These are phyloP conservation scores for Tulasnella sp. DNA, from an alignment of 768 basidiomycete genomes.

Conservation along the genomic window DNA sequence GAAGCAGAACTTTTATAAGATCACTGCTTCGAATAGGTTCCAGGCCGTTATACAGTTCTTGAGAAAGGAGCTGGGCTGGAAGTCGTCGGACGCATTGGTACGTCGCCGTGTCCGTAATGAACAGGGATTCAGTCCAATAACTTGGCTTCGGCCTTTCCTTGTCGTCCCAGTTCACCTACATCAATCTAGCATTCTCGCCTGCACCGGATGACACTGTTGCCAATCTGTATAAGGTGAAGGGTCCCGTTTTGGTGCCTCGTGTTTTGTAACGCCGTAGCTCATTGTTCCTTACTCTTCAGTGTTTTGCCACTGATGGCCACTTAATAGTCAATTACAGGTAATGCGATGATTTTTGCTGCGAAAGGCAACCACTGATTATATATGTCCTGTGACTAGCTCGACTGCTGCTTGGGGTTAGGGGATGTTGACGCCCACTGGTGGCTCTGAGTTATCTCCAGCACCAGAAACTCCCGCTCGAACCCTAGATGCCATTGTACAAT, in stretches of 20 bases:
- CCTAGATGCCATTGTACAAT: not conserved
- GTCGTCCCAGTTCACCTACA: conserved; percentile 33
- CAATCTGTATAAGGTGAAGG: conserved; percentile 56
- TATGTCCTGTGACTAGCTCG: conserved; percentile 30
- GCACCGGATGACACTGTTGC: conserved; percentile 74
- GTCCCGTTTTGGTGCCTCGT: not conserved
- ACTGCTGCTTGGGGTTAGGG: conserved; percentile 51
- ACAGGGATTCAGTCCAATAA: not conserved
- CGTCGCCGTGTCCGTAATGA: conserved; percentile 21
- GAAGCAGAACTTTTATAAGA: conserved; percentile 98
- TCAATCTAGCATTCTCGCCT: conserved; percentile 70
- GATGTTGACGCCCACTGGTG: not conserved
- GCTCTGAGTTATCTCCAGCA: not conserved
- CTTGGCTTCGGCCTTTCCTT: not conserved
- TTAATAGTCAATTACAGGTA: conserved; percentile 89
- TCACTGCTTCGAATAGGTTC: conserved; percentile 86
- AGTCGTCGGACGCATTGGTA: conserved; percentile 74
- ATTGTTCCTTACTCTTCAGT: conserved; percentile 32
- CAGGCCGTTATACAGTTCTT: conserved; percentile 92
- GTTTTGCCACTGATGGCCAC: conserved; percentile 78
- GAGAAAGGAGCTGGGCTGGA: conserved; percentile 80
- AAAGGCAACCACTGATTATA: not conserved
- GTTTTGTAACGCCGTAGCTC: not conserved
- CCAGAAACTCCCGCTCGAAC: not conserved
- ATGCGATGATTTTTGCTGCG: conserved; percentile 15